phyloP scores from a whole-genome alignment of 495 filamentous ascomycete species.

The Jackrogersella multiformis region DNA sequence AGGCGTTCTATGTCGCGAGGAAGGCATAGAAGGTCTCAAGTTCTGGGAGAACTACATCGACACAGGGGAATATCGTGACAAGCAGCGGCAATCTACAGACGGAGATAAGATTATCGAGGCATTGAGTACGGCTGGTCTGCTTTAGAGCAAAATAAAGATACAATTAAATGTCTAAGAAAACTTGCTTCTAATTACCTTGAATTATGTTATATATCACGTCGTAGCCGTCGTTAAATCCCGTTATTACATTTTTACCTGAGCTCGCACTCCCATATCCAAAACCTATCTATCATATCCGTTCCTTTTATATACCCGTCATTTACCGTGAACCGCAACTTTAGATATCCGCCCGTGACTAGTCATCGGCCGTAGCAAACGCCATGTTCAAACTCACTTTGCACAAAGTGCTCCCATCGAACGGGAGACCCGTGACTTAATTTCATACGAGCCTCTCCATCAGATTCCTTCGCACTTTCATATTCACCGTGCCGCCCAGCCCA shows the following conservation, averaged over 20 bases:
- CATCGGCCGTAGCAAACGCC: conserved; percentile 20
- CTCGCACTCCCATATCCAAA: not conserved
- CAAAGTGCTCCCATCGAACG: not conserved
- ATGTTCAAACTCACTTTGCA: conserved; percentile 1
- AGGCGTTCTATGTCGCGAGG: conserved; percentile 83
- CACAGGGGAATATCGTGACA: conserved; percentile 49
- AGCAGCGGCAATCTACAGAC: conserved; percentile 21
- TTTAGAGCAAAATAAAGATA: conserved; percentile 45
- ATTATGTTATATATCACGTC: conserved; percentile 12
- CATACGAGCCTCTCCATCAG: conserved; percentile 56
- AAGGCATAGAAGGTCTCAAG: conserved; percentile 79
- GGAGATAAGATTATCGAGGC: conserved; percentile 43
- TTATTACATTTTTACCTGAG: not conserved
- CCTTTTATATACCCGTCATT: not conserved
- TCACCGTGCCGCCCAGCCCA: conserved; percentile 90
- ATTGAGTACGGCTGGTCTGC: conserved; percentile 48
- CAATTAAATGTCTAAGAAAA: not conserved
- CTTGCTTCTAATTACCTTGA: not conserved
- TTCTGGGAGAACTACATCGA: conserved; percentile 81
- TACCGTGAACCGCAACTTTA: conserved; percentile 5
- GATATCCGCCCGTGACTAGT: conserved; percentile 8
- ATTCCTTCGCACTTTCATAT: conserved; percentile 72
- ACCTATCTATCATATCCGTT: not conserved
- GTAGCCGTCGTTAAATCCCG: not conserved
- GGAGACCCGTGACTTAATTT: not conserved